Evolutionary conservation across 495 filamentous ascomycete species (phyloP).

Genomic region (Trichoderma asperelloides): DNA sequence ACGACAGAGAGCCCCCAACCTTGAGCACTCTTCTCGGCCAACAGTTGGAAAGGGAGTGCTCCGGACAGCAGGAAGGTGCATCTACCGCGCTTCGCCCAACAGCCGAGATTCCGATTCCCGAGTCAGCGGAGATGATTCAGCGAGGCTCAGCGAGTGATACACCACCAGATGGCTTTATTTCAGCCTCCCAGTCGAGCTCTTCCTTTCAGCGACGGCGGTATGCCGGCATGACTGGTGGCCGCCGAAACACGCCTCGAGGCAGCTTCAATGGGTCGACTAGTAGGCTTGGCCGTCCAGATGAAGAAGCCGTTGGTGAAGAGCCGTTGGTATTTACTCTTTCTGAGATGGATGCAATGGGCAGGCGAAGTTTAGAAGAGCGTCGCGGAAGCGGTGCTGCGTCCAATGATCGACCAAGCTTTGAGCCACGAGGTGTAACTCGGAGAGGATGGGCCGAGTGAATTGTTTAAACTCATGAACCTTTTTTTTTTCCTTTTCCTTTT

Average conservation of each 20-base stretch:
- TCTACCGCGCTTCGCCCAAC: constrained; percentile 32
- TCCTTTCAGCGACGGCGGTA: constrained; percentile 24
- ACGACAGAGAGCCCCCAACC: constrained; percentile 52
- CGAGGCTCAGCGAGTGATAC: constrained; percentile 35
- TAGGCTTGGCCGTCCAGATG: constrained; percentile 36
- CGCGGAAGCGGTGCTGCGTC: constrained; percentile 37
- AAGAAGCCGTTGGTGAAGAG: constrained; percentile 58
- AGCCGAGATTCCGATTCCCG: constrained; percentile 30
- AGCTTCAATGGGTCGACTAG: constrained; percentile 41
- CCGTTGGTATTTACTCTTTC: constrained; percentile 82
- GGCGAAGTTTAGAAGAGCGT: constrained; percentile 67
- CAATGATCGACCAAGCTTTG: constrained; percentile 23
- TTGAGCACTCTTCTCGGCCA: constrained; percentile 48
- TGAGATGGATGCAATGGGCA: constrained; percentile 59
- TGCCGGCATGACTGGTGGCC: constrained; percentile 17
- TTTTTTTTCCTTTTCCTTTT: background rate
- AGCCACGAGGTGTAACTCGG: constrained; percentile 16
- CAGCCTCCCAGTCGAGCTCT: constrained; percentile 20
- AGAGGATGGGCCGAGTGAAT: constrained; percentile 17
- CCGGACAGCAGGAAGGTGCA: constrained; percentile 19
- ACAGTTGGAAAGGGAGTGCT: constrained; percentile 21
- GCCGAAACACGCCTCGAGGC: constrained; percentile 25
- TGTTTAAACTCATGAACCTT: background rate
- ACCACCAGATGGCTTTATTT: constrained; percentile 21
- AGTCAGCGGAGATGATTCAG: constrained; percentile 23